Base-by-base conservation (phyloP, 179 eudicot genomes). In the Beta macrorhiza region DNA sequence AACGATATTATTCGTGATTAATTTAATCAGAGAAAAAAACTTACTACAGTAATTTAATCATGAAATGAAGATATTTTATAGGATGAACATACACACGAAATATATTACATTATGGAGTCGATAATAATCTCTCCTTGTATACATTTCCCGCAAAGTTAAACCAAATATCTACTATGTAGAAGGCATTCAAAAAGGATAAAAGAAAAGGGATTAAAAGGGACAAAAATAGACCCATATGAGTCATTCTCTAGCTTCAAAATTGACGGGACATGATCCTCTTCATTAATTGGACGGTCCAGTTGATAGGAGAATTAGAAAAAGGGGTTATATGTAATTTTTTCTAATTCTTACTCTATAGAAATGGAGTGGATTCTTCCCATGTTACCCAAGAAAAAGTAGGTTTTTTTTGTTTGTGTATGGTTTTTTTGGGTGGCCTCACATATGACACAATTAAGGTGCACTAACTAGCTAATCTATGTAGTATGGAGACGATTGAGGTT, bases 231-330 rank as follows among this genome's bases (percentile, higher is more conserved):
- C 29, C 15, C 67, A 59, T 59, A 67, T 82, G 67, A 63, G 76
- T 76, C 75, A 58, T 61, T 76, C 16, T 81, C 77, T 81, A 69
- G 22, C 71, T 75, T 53, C 81, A 82, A 83, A 83, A 83, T 83
- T 83, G 85, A 65, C 22, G 67, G 67, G 67, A n/a, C 7, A 16
- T 0, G 11, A 3, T n/a, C 5, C 7, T 32, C 52, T 63, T 14
- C 42, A 61, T 2, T 55, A 17, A 56, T 1, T 20, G 19, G 67
- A 57, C 7, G 44, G 57, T 59, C 4, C 5, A 70, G 29, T 70
- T 37, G 19, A 19, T 9, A 1, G 7, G 72, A 42, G 15, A 68
- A 5, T 5, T 68, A 15, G 22, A 37, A 49, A 19, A 15, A 19
- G 71, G 16, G 11, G 32, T 0, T 29, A 37, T 37, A 37, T 37